These are phyloP conservation scores for Mycena citricolor DNA, from an alignment of 1,284 basidiomycete genomes.

Conservation along the genomic window DNA sequence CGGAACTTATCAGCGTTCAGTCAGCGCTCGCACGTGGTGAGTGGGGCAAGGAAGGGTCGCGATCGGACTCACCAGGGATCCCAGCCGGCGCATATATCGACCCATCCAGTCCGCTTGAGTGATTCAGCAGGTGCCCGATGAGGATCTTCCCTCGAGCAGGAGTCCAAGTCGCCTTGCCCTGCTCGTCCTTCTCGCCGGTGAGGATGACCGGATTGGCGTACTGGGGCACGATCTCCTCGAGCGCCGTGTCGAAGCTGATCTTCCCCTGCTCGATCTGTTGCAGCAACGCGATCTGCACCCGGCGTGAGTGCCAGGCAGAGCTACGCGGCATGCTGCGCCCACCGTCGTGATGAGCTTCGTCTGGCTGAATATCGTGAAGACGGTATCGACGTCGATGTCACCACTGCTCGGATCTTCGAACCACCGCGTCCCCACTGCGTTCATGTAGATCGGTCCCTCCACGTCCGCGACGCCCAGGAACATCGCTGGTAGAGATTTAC, in stretches of 20 bases:
- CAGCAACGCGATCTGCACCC: constrained; percentile 32
- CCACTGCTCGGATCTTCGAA: constrained; percentile 29
- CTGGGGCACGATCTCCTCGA: constrained; percentile 30
- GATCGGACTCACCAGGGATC: too few species aligned
- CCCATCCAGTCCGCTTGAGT: constrained; percentile 32
- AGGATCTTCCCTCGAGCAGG: constrained; percentile 25
- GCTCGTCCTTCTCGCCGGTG: constrained; percentile 10
- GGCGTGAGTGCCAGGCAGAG: too few species aligned
- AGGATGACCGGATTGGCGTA: constrained; percentile 31
- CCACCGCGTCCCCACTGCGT: constrained; percentile 26
- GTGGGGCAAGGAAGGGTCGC: too few species aligned
- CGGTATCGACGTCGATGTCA: constrained; percentile 29
- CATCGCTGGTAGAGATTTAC: constrained; percentile 27
- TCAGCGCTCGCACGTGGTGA: too few species aligned
- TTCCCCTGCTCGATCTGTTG: constrained; percentile 34
- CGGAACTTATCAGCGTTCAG: too few species aligned
- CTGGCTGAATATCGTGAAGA: constrained; percentile 38
- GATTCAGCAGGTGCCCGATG: constrained; percentile 33
- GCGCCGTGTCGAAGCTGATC: constrained; percentile 27
- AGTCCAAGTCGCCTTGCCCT: background rate
- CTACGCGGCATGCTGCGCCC: too few species aligned
- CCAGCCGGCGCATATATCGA: constrained; percentile 3
- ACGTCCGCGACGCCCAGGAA: constrained; percentile 31
- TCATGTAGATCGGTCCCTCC: constrained; percentile 32
- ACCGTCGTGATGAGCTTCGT: constrained; percentile 35